Base-by-base conservation (phyloP, 495 filamentous ascomycete species). In the Emericellopsis terricola region DNA sequence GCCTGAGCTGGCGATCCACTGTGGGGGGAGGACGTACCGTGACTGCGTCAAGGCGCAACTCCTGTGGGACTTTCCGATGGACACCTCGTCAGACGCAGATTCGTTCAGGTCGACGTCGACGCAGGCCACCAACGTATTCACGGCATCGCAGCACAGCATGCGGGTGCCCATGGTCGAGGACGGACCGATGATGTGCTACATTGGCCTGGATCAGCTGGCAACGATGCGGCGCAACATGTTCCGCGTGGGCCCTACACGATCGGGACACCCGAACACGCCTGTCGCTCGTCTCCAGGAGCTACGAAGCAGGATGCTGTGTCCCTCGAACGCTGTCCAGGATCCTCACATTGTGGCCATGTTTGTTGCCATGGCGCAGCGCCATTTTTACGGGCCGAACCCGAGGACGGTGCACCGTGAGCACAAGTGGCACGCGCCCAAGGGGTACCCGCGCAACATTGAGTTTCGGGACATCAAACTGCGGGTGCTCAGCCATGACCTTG, bases 281-380 rank as follows among this genome's bases (percentile, higher is more conserved):
- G 55, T 65, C 15, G 13, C 36, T 8, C 36, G 46, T 10, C 39
- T 65, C 7, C 55, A 62, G 21, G 31, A 42, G 13, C 33, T 57
- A 4, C 56, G 59, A 7, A 47, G 50, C 14, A 55, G 52, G 44
- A 43, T 43, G 27, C 35, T 62, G n/a, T 27, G 53, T 1, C 62
- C 62, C 0, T 40, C 46, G 8, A 47, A 60, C 19, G 29, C 33
- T n/a, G 47, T 56, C 18, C 52, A 64, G 13, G 62, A 65, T 41
- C 39, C 57, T 0, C 55, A 60, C 34, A 45, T 62, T 14, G 42
- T 62, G 19, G 57, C 45, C 15, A 48, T 49, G 11, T 51, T 64
- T 33, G 8, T 65, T 8, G 49, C 57, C 19, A 59, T 65, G 56
- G 60, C 60, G 7, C 62, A 65, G 35, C 43, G 56, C 2, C 52